Base-by-base conservation (phyloP, 2,329 filamentous ascomycete genomes). In the Ophiostoma himal-ulmi region DNA sequence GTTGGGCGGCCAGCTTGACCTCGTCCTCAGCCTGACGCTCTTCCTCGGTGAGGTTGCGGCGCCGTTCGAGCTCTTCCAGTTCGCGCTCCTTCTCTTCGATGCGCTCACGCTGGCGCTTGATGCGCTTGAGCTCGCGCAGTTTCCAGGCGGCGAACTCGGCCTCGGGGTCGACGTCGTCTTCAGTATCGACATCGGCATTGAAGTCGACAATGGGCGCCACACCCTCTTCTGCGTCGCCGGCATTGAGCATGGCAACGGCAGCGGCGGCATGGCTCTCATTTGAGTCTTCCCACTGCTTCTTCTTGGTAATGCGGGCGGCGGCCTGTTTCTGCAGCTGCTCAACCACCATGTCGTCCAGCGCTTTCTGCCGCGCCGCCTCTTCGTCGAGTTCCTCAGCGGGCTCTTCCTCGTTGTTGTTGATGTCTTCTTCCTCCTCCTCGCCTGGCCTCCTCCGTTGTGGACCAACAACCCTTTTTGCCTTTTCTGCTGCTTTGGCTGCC, bases 131-230 rank as follows among this genome's bases (percentile, higher is more conserved):
- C 81, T 99, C 95, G 67, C 95, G 89, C 68, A 99, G 84, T 78
- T 94, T 95, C 94, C 95, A 99, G 0, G 94, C 93, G 7, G 93
- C 93, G 73, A 90, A 87, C 79, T 99, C 95, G 8, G 92, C 93
- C 73, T 91, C 93, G 0, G 92, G 91, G 78, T 98, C 93, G 3
- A 94, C 76, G 48, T 88, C 92, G 78, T 99, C 95, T 1, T 90
- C 92, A 76, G 97, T 95, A 79, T 98, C 93, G 26, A 98, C 89
- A 67, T 92, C 91, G 71, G 88, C 87, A 8, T 60, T 30, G 36
- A 87, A 88, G 5, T 89, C 87, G 30, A 14, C 62, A 7, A 17
- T 39, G 8, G 44, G 52, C 0, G 92, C 91, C 78, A 97, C 93
- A 2, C 93, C 76, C 34, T 88, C 92, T 77, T 97, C 95, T 1